These are phyloP conservation scores for Bipolaris oryzae DNA, from an alignment of 2,329 filamentous ascomycete genomes.

Conservation along the genomic window DNA sequence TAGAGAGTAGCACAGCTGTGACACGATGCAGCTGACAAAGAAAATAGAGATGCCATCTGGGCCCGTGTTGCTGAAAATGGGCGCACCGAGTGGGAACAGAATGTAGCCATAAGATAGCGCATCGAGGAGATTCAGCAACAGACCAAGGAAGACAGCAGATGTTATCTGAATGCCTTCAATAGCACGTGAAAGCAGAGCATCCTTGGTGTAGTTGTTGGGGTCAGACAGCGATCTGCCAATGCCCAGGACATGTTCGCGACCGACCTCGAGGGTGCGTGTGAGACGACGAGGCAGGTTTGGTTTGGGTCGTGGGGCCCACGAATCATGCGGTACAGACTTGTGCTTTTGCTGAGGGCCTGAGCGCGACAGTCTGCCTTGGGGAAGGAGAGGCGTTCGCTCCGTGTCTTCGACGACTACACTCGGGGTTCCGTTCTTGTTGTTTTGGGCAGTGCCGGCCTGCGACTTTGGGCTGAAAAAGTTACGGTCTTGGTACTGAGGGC, in stretches of 20 bases:
- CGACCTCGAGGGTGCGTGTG: slow-evolving; percentile 23
- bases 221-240: slow-evolving; percentile 53
- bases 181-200: slow-evolving; percentile 66
- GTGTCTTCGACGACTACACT: slow-evolving; percentile 39
- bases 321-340: slow-evolving; percentile 10
- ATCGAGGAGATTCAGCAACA: slow-evolving; percentile 91
- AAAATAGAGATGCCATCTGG: slow-evolving; percentile 98
- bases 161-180: slow-evolving; percentile 72
- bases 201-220: slow-evolving; percentile 74
- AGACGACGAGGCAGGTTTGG: slow-evolving; percentile 24
- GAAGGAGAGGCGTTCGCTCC: slow-evolving; percentile 49
- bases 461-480: slow-evolving; percentile 34
- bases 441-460: slow-evolving; percentile 7
- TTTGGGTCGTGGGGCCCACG: slow-evolving; percentile 33
- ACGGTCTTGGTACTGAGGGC: slow-evolving; percentile 19
- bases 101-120: slow-evolving; percentile 91
- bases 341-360: slow-evolving; percentile 24
- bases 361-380: slow-evolving; percentile 38
- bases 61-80: slow-evolving; percentile 83
- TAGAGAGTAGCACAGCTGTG: slow-evolving; percentile 85
- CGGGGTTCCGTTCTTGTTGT: slow-evolving; percentile 17
- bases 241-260: slow-evolving; percentile 28
- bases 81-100: slow-evolving; percentile 86
- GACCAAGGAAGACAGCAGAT: slow-evolving; percentile 84
- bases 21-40: slow-evolving; percentile 95